These are phyloP conservation scores for Fraxinus excelsior DNA, from an alignment of 257 asterid genomes.

Conservation along the genomic window DNA sequence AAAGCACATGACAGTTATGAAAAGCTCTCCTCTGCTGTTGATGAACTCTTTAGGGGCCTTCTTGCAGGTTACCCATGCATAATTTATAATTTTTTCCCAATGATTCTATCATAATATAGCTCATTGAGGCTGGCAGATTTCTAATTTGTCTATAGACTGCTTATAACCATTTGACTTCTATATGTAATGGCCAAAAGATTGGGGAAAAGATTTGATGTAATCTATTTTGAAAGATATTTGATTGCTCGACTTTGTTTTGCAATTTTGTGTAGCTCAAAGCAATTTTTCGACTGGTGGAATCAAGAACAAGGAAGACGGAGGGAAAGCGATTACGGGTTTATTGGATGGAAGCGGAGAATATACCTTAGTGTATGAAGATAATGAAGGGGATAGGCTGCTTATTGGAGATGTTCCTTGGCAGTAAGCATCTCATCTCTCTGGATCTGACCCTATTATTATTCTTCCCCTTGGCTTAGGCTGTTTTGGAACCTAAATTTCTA, in stretches of 20 bases:
- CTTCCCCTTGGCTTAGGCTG: slow-evolving; percentile 15
- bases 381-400: slow-evolving; percentile 98
- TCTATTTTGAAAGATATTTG: not conserved
- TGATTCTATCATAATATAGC: not conserved
- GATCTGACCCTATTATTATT: slow-evolving; percentile 18
- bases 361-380: slow-evolving; percentile 94
- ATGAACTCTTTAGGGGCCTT: slow-evolving; percentile 87
- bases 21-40: slow-evolving; percentile 72
- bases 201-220: not conserved
- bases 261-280: slow-evolving; percentile 54
- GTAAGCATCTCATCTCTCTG: slow-evolving; percentile 59
- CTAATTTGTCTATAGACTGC: no score
- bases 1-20: slow-evolving; percentile 71
- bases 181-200: no score
- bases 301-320: slow-evolving; percentile 42
- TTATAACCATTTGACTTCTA: no score
- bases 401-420: slow-evolving; percentile 98
- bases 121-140: no score
- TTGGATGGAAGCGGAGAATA: slow-evolving; percentile 89
- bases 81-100: not conserved
- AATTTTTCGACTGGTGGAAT: slow-evolving; percentile 41
- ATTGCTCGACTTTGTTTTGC: not conserved
- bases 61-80: slow-evolving; percentile 60
- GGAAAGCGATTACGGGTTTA: slow-evolving; percentile 54
- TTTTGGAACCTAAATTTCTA: not conserved